Conservation (phyloP, 1,284 basidiomycete genomes). For the Irpex sp. region DNA sequence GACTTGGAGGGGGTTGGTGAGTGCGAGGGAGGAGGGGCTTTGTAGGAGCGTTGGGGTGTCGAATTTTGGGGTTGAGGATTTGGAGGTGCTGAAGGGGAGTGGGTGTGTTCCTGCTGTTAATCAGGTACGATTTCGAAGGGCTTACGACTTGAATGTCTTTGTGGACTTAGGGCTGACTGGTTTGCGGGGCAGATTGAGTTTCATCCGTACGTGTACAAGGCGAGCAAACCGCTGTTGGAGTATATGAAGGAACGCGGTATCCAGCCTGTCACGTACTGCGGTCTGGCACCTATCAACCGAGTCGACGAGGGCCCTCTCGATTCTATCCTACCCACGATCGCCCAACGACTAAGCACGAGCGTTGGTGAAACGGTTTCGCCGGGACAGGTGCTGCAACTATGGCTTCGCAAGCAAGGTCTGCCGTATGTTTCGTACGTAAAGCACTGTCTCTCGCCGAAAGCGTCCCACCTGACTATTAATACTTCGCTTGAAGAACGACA, state of each 20-base stretch:
- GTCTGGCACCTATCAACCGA: constrained; percentile 52
- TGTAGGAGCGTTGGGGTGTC: constrained; percentile 76
- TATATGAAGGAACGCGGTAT: constrained; percentile 59
- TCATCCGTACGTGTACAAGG: constrained; percentile 73
- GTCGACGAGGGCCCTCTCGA: constrained; percentile 51
- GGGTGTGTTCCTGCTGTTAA: constrained; percentile 63
- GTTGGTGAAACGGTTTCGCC: constrained; percentile 26
- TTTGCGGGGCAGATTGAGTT: constrained; percentile 58
- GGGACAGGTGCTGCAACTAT: constrained; percentile 31
- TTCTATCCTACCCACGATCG: constrained; percentile 27
- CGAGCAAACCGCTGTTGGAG: constrained; percentile 47
- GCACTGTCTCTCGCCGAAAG: not conserved
- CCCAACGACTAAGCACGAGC: constrained; percentile 19
- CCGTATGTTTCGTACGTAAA: constrained; percentile 54
- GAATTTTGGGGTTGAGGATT: constrained; percentile 63
- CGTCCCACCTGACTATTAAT: too few relatives aligned
- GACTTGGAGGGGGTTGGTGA: constrained; percentile 67
- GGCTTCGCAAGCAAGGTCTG: constrained; percentile 28
- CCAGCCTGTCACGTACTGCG: constrained; percentile 62
- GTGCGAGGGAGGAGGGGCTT: constrained; percentile 53
- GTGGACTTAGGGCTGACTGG: not conserved
- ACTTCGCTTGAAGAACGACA: constrained; percentile 45
- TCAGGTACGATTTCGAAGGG: constrained; percentile 42
- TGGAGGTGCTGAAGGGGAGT: constrained; percentile 53
- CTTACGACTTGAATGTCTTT: too few relatives aligned